phyloP scores from a whole-genome alignment of 2,329 filamentous ascomycete genomes.

The Colletotrichum sp. region DNA sequence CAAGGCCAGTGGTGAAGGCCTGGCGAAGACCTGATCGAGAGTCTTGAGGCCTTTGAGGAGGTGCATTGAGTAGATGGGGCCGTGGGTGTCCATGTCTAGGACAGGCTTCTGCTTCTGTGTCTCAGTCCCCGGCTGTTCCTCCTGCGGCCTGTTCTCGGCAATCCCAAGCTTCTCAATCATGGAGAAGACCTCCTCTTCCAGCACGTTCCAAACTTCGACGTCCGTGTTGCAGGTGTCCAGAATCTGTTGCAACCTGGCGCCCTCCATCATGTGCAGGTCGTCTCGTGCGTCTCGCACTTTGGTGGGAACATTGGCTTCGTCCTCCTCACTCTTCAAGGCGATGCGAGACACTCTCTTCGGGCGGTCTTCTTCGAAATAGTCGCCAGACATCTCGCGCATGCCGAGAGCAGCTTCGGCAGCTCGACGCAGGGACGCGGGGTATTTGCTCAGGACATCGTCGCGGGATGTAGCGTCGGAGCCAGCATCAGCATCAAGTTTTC shows the following conservation, averaged over 20 bases:
- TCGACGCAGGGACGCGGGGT: conserved; percentile 42
- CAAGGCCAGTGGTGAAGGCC: conserved; percentile 63
- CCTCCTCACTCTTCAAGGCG: neutral
- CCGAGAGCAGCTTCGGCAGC: conserved; percentile 44
- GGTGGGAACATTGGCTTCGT: neutral
- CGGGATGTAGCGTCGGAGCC: conserved; percentile 35
- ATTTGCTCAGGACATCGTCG: conserved; percentile 40
- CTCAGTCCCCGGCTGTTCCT: neutral
- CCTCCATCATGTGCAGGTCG: conserved; percentile 41
- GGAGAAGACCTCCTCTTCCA: conserved; percentile 72
- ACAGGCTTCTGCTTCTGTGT: conserved; percentile 24
- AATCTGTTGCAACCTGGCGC: conserved; percentile 54
- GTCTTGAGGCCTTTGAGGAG: conserved; percentile 62
- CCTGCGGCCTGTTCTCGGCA: conserved; percentile 28
- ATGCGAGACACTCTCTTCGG: neutral
- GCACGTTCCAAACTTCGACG: conserved; percentile 67
- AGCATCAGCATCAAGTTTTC: neutral
- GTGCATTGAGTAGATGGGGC: conserved; percentile 68
- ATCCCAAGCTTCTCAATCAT: conserved; percentile 63
- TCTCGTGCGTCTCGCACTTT: conserved; percentile 29
- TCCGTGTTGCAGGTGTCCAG: conserved; percentile 66
- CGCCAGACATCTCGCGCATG: conserved; percentile 35
- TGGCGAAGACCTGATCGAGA: conserved; percentile 61
- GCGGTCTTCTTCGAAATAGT: neutral
- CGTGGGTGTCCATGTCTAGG: conserved; percentile 60